A percentile compares a stretch with the other conserved stretches of the same genome.
phyloP scores from a whole-genome alignment of 345 rosid genomes.

The Hibiscus trionum region DNA sequence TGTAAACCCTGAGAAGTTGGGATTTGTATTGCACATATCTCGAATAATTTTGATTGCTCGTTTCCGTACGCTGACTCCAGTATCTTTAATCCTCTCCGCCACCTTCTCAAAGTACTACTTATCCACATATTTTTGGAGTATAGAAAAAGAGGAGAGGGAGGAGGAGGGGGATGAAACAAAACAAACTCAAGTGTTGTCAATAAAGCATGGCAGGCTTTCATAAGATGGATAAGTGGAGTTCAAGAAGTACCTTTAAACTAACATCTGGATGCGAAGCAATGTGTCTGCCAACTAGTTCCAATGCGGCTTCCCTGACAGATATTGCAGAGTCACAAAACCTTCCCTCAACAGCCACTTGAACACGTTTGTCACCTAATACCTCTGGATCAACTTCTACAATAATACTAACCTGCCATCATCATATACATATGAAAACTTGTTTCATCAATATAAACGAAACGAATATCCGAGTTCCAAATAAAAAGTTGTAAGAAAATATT shows the following conservation, averaged over 20 bases:
- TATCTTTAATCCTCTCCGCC: conserved; percentile 96
- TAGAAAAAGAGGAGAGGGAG: background rate
- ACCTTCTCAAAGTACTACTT: conserved; percentile 94
- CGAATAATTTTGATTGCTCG: conserved; percentile 91
- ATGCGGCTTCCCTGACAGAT: conserved; percentile 97
- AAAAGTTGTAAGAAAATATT: conserved; percentile 7
- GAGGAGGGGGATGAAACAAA: background rate
- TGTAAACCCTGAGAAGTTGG: conserved; percentile 79
- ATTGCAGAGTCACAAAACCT: conserved; percentile 99
- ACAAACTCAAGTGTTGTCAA: background rate
- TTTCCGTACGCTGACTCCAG: conserved; percentile 96
- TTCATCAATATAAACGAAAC: conserved; percentile 9
- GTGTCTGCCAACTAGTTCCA: conserved; percentile 98
- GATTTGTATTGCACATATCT: conserved; percentile 90
- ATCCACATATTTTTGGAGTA: background rate
- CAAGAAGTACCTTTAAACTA: conserved; percentile 63
- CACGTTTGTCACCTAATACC: conserved; percentile 85
- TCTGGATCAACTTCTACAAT: conserved; percentile 98
- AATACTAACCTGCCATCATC: conserved; percentile 74
- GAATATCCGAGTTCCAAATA: conserved; percentile 2
- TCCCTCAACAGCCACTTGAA: conserved; percentile 96
- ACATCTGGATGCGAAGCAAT: conserved; percentile 98
- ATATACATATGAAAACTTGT: conserved; percentile 11
- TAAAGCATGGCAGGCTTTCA: background rate
- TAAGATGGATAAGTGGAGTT: conserved; percentile 6